Evolutionary conservation across 108 stramenopile genomes (phyloP).

Genomic region (Mayamaea pseudoterrestris): DNA sequence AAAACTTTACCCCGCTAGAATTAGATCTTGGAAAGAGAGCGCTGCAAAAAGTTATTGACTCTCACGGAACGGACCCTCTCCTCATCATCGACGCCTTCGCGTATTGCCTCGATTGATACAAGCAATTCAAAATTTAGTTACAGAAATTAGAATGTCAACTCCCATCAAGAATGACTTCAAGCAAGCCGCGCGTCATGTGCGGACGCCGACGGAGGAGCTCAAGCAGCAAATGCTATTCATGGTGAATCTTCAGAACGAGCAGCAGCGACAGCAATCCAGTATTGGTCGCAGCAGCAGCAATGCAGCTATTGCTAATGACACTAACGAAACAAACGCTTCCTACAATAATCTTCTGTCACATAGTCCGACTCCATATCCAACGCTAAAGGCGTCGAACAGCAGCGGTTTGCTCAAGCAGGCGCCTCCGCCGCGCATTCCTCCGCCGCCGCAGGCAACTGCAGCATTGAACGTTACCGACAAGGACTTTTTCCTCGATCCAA

Average conservation of each 20-base stretch:
- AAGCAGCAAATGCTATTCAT: constrained; percentile 24
- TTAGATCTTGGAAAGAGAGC: too few relatives aligned
- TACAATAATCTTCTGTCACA: not conserved
- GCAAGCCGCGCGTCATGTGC: constrained; percentile 15
- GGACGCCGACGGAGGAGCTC: constrained; percentile 8
- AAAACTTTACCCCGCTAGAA: too few relatives aligned
- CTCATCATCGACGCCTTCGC: too few relatives aligned
- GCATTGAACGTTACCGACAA: too few relatives aligned
- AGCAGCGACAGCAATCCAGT: constrained; percentile 8
- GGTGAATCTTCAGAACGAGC: constrained; percentile 28
- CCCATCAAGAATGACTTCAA: too few relatives aligned
- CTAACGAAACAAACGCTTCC: not conserved
- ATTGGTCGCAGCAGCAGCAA: not conserved
- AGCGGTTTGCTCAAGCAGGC: not conserved
- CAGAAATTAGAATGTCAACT: too few relatives aligned
- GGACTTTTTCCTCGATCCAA: not conserved
- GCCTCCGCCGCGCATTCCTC: not conserved
- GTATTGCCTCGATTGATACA: too few relatives aligned
- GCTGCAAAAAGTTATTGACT: too few relatives aligned
- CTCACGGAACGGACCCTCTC: too few relatives aligned
- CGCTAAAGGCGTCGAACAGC: not conserved
- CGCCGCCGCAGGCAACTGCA: too few relatives aligned
- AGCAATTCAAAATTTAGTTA: too few relatives aligned
- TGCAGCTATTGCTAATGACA: not conserved
- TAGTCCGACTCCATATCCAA: too few relatives aligned